Evolutionary conservation across 2,329 filamentous ascomycete species (phyloP), one percentile per base, ranked within the genome.

Genomic region (Stemphylium beticola): DNA sequence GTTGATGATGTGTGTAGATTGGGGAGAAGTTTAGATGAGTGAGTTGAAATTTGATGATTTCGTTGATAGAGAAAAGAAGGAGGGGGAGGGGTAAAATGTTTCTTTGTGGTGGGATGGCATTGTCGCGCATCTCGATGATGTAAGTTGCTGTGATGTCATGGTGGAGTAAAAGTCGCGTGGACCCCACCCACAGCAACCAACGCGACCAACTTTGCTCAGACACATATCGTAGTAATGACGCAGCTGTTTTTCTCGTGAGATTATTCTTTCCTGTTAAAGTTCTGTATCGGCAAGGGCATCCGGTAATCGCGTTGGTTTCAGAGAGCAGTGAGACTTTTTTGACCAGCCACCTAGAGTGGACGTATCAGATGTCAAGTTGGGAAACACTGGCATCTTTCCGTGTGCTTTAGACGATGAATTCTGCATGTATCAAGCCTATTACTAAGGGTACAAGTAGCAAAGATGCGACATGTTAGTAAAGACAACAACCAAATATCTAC

Each of bases 111-210:
- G 37, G 24, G 36, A 46, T 37, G 4, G 22, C 47, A 18, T 50
- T 42, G 32, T 34, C 36, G 24, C 34, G 15, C 26, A 42, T 41
- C 12, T 15, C 52, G 36, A 55, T 55, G 52, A 55, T 40, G 41
- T 45, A 51, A 32, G 17, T 15, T 20, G 24, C 31, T 36, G 40
- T 55, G 52, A 55, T 51, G 52, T 55, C 52, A 55, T 55, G 42
- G 52, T 55, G 52, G 52, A 50, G 52, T 43, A 43, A 33, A 17
- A 12, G 8, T 43, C 17, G 32, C 9, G 32, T 33, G 40, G 12
- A 29, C 18, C 17, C 40, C 40, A 43, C 40, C 40, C 14, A 8
- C n/a, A 22, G 32, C 17, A 43, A 14, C 26, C 17, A 33, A 43
- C 17, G 32, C 4, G 11, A 36, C 32, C 20, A 15, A 26, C 20